Conservation (phyloP, 2,329 filamentous ascomycete species). For the Eurotiales sp. region DNA sequence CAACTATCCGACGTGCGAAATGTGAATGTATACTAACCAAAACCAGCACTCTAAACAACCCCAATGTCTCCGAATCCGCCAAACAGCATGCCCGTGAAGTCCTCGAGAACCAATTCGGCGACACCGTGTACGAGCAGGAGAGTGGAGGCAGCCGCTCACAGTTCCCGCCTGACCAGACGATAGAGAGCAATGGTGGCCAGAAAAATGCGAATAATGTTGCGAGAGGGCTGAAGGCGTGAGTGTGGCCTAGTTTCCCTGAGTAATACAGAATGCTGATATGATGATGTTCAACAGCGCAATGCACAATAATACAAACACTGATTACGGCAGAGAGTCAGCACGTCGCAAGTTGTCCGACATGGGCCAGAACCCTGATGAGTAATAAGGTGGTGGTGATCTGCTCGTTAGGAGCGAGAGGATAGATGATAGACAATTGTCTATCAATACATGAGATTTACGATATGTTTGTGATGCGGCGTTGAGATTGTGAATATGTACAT, state of each 20-base stretch:
- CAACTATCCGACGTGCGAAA: neutral
- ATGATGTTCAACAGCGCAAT: slow-evolving; percentile 16
- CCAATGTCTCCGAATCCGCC: slow-evolving; percentile 17
- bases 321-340: slow-evolving; percentile 12
- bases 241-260: neutral
- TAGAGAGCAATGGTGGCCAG: slow-evolving; percentile 14
- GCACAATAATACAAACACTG: slow-evolving; percentile 19
- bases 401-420: too few species aligned
- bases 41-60: slow-evolving; percentile 20
- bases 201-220: slow-evolving; percentile 19
- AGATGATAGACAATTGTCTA: neutral
- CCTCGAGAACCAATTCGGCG: slow-evolving; percentile 15
- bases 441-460: neutral
- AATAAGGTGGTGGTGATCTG: too few species aligned
- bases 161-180: neutral
- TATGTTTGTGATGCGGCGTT: too few species aligned
- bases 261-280: neutral
- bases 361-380: slow-evolving; percentile 13
- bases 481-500: slow-evolving; percentile 10
- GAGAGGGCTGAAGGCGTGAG: slow-evolving; percentile 24
- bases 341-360: slow-evolving; percentile 11
- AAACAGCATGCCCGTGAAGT: slow-evolving; percentile 20
- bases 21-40: too few species aligned
- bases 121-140: slow-evolving; percentile 1
- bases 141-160: neutral